A percentile compares a stretch with the other conserved stretches of the same genome.
These are phyloP conservation scores for Akanthomyces uredinophilus DNA, from an alignment of 2,329 filamentous ascomycete species.

Conservation along the genomic window DNA sequence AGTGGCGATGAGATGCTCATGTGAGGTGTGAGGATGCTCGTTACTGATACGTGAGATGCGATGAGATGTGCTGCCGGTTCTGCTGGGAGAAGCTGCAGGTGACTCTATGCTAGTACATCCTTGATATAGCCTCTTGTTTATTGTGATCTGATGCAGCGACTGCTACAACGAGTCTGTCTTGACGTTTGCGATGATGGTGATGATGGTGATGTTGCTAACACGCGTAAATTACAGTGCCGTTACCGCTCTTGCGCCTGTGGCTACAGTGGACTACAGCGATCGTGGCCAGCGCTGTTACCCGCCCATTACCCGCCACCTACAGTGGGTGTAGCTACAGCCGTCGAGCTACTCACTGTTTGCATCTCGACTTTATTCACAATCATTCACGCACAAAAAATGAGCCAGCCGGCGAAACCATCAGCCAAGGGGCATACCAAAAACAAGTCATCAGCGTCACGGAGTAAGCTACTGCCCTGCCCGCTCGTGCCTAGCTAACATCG, in stretches of 20 bases:
- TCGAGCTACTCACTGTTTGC: neutral
- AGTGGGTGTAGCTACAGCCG: no score
- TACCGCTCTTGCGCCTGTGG: neutral
- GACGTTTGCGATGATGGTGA: neutral
- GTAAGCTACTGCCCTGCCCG: conserved; percentile 20
- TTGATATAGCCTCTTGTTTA: no score
- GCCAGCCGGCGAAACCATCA: conserved; percentile 24
- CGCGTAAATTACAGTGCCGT: neutral
- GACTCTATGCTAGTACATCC: no score
- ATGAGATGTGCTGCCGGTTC: no score
- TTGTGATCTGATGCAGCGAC: no score
- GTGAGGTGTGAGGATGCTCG: no score
- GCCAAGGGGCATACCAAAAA: conserved; percentile 32
- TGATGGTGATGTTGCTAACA: neutral
- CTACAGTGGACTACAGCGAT: neutral
- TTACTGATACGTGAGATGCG: no score
- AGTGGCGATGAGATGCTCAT: no score
- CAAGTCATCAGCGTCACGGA: conserved; percentile 32
- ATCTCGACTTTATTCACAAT: neutral
- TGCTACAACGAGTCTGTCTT: no score
- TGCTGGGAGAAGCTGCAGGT: no score
- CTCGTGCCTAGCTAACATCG: conserved; percentile 15
- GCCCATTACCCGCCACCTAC: no score
- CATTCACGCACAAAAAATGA: conserved; percentile 20
- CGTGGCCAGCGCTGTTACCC: neutral